Evolutionary conservation across 2,329 filamentous ascomycete genomes (phyloP).

Genomic region (Teratosphaeria gauchensis): DNA sequence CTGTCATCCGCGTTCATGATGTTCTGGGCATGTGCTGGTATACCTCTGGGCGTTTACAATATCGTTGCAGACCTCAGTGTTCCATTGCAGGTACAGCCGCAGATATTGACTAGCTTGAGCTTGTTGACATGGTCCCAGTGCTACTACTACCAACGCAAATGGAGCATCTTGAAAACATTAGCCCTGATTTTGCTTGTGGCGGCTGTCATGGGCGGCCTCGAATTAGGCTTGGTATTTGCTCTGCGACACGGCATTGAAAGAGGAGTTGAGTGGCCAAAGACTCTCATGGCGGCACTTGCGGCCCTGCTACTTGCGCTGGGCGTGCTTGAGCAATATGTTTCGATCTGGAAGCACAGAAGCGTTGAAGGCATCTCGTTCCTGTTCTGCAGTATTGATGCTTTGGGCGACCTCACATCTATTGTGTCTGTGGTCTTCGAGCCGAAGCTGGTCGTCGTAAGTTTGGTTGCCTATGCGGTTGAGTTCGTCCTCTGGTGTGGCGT

Average conservation of each 20-base stretch:
- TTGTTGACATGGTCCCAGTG: constrained; percentile 48
- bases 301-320: constrained; percentile 55
- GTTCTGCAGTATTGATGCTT: constrained; percentile 60
- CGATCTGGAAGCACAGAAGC: constrained; percentile 57
- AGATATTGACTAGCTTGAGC: constrained; percentile 45
- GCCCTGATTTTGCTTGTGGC: constrained; percentile 44
- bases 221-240: constrained; percentile 51
- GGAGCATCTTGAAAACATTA: constrained; percentile 42
- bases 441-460: constrained; percentile 49
- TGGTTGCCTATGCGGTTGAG: constrained; percentile 59
- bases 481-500: constrained; percentile 58
- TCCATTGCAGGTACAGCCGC: constrained; percentile 46
- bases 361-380: constrained; percentile 63
- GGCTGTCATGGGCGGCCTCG: constrained; percentile 48
- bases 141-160: constrained; percentile 49
- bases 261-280: constrained; percentile 51
- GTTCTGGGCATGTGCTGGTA: constrained; percentile 58
- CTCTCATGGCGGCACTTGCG: constrained; percentile 57
- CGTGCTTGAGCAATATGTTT: constrained; percentile 59
- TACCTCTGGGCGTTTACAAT: constrained; percentile 55
- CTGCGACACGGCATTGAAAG: constrained; percentile 36
- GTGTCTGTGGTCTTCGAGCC: constrained; percentile 55
- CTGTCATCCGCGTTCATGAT: constrained; percentile 64
- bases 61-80: constrained; percentile 46
- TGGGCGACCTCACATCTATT: constrained; percentile 58